Percentiles rank a stretch among this genome's conserved stretches.
phyloP scores from a whole-genome alignment of 2,329 filamentous ascomycete species.

The Lachnellula hyalina region DNA sequence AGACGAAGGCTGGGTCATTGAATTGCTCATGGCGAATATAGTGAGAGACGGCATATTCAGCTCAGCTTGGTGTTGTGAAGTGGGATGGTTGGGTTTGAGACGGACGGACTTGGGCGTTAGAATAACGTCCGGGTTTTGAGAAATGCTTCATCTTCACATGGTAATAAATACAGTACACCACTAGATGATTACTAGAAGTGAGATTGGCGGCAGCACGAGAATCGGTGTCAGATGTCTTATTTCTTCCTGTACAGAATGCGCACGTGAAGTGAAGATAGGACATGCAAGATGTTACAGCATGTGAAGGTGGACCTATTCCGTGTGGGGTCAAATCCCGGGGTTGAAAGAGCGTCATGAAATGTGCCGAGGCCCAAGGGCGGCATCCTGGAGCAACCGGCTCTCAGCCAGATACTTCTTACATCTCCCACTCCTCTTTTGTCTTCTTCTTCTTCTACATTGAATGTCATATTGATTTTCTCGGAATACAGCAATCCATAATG shows the following conservation, averaged over 20 bases:
- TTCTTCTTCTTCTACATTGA: background rate
- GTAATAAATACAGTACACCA: background rate
- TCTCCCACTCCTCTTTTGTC: background rate
- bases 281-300: background rate
- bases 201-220: too few species aligned
- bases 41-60: background rate
- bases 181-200: too few species aligned
- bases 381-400: background rate
- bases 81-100: background rate
- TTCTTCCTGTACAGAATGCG: background rate
- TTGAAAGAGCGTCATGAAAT: background rate
- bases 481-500: conserved; percentile 37
- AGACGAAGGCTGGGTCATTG: background rate
- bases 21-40: background rate
- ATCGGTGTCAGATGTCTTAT: too few species aligned
- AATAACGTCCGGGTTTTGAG: too few species aligned
- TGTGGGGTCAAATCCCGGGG: background rate
- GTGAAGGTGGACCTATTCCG: background rate
- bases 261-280: background rate
- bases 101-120: too few species aligned
- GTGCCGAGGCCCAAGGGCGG: background rate
- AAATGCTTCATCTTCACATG: background rate
- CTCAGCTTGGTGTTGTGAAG: background rate
- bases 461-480: background rate
- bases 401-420: background rate